Base-by-base conservation (phyloP, 1,284 basidiomycete genomes). In the Tylopilus sp. region DNA sequence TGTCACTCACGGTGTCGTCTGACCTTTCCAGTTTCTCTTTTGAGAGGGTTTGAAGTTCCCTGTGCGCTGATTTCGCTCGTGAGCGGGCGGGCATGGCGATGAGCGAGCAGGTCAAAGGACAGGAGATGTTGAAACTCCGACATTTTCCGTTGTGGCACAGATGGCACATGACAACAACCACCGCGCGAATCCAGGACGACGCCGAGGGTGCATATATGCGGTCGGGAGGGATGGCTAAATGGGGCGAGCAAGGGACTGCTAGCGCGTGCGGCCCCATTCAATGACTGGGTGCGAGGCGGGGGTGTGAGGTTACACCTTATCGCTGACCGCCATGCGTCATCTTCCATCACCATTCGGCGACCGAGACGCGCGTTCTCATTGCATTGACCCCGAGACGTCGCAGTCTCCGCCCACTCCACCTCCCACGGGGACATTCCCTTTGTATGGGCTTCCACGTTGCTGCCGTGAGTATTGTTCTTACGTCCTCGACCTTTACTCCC, bases 41-140 rank as follows among this genome's bases (percentile, higher is more conserved):
- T 21, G 54, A 5, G 21, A 53, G 58, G 23, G 52, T 30, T 7
- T 15, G 28, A 2, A 15, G 15, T 26, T 53, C 57, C 45, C 51
- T 59, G 39, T 54, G 37, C 33, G 57, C 16, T 16, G 63, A 56
- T 53, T 68, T 68, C 33, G 69, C 67, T 42, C 70, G 71, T 21
- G 76, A 64, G 54, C 77, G 77, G 50, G 72, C 73, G 49, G 73
- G 74, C 77, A 79, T 78, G 53, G 56, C 56, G 55, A 63, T 49
- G 52, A 41, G 29, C 21, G 53, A 51, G 51, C 48, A 44, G 55
- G 59, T 57, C 52, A 58, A 47, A 66, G 51, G 47, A 66, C 52
- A 68, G 53, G 50, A 53, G 28, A 19, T 54, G 46, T 66, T 66
- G 7, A 64, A 67, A 66, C 64, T 69, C 64, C 64, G 64, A 49